phyloP scores from a whole-genome alignment of 2,329 filamentous ascomycete genomes.

The Pestalotiopsis sp. region DNA sequence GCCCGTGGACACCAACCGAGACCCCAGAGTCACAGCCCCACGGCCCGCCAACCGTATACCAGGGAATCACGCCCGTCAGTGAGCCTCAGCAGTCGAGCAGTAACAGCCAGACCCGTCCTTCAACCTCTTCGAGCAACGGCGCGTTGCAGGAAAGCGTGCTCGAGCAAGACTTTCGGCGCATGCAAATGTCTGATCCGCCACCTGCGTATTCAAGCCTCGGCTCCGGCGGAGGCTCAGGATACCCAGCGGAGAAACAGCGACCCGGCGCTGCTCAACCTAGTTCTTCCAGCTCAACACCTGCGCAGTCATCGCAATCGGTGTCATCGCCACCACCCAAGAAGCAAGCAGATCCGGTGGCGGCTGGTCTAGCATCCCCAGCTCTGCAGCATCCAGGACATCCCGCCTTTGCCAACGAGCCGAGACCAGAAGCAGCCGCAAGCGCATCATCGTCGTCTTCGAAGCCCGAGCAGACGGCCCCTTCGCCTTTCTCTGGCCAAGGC shows the following conservation, averaged over 20 bases:
- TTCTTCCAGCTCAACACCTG: conserved; percentile 16
- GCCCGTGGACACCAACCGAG: conserved; percentile 96
- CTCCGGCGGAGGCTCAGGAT: conserved; percentile 55
- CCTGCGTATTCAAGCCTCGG: conserved; percentile 91
- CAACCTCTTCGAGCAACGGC: conserved; percentile 18
- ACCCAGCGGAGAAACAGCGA: conserved; percentile 79
- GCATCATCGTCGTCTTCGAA: conserved; percentile 47
- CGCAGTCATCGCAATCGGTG: conserved; percentile 21
- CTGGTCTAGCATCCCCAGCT: conserved; percentile 46
- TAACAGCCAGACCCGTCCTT: conserved; percentile 41
- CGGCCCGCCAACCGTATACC: conserved; percentile 88
- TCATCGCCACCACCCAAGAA: conserved; percentile 36
- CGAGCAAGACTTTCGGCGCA: conserved; percentile 82
- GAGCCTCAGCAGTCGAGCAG: conserved; percentile 50
- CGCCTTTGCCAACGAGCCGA: conserved; percentile 85
- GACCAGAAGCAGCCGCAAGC: conserved; percentile 46
- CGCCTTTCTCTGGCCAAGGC: conserved; percentile 47
- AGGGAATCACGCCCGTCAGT: conserved; percentile 75
- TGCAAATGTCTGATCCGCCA: conserved; percentile 81
- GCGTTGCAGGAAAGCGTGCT: conserved; percentile 68
- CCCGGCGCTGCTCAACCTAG: conserved; percentile 35
- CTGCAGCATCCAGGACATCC: conserved; percentile 72
- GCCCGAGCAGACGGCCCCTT: conserved; percentile 39
- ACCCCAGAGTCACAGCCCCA: conserved; percentile 83
- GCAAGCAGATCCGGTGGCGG: conserved; percentile 26